A percentile compares a stretch with the other conserved stretches of the same genome.
Conservation (phyloP, 371 early-diverging fungal genomes). For the Syncephalastrum monosporum region DNA sequence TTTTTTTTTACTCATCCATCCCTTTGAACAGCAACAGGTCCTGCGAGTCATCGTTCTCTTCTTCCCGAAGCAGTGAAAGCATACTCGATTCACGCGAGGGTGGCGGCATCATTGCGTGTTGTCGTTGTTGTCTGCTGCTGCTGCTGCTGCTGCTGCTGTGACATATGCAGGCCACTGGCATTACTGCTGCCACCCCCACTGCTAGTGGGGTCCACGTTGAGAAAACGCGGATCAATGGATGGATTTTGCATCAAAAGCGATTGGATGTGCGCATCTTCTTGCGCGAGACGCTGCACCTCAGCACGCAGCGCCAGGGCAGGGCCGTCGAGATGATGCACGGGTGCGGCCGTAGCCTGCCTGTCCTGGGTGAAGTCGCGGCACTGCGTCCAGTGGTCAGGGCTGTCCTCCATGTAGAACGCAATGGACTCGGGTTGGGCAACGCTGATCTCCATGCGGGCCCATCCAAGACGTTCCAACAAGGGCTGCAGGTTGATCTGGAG, state of each 20-base stretch:
- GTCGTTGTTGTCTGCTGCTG: not conserved
- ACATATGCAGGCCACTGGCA: constrained; percentile 1
- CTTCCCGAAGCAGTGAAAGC: not conserved
- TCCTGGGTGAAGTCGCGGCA: constrained; percentile 80
- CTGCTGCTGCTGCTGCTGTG: constrained; percentile 9
- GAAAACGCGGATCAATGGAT: constrained; percentile 42
- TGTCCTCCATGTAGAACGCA: constrained; percentile 61
- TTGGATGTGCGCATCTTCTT: constrained; percentile 12
- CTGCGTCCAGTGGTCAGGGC: constrained; percentile 52
- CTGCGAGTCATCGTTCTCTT: constrained; percentile 9
- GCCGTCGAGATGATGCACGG: constrained; percentile 38
- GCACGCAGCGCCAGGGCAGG: constrained; percentile 36
- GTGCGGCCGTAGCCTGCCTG: constrained; percentile 53
- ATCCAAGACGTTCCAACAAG: constrained; percentile 26
- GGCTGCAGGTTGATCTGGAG: constrained; percentile 50
- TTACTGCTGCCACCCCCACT: not conserved
- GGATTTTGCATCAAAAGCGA: constrained; percentile 19
- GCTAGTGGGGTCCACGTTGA: constrained; percentile 3
- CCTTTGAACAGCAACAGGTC: constrained; percentile 21
- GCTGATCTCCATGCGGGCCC: constrained; percentile 35
- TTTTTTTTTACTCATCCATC: not conserved
- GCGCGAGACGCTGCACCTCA: constrained; percentile 29
- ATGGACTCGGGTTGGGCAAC: constrained; percentile 30
- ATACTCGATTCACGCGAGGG: not conserved
- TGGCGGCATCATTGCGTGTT: constrained; percentile 8